These are phyloP conservation scores for Blumeriella jaapii DNA, from an alignment of 2,329 filamentous ascomycete species.

Conservation along the genomic window DNA sequence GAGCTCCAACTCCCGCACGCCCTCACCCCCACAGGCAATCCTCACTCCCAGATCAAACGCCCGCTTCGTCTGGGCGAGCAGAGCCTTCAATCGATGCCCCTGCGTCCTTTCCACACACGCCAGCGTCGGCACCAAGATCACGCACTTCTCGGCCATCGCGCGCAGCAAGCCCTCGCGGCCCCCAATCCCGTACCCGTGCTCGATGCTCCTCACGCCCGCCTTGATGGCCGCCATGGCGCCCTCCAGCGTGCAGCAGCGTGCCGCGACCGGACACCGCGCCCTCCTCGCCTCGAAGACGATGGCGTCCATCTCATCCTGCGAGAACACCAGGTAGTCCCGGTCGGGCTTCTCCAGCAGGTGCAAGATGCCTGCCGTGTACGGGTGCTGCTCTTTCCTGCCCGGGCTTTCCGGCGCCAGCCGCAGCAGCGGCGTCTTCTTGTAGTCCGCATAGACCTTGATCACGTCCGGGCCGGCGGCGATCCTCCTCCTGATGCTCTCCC, in stretches of 20 bases:
- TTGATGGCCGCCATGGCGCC: constrained; percentile 35
- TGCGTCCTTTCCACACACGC: constrained; percentile 32
- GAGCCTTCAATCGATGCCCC: constrained; percentile 20
- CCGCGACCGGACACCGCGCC: constrained; percentile 32
- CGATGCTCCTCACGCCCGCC: constrained; percentile 37
- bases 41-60: constrained; percentile 37
- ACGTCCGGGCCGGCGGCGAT: constrained; percentile 38
- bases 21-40: constrained; percentile 42
- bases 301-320: constrained; percentile 37
- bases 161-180: constrained; percentile 31
- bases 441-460: constrained; percentile 42
- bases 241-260: constrained; percentile 32
- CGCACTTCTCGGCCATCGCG: constrained; percentile 33
- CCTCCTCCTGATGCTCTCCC: constrained; percentile 35
- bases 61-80: constrained; percentile 32
- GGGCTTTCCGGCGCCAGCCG: too few species aligned
- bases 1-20: constrained; percentile 42
- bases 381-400: constrained; percentile 1
- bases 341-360: constrained; percentile 28
- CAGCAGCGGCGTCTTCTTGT: too few species aligned
- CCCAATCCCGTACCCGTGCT: constrained; percentile 33
- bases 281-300: constrained; percentile 37
- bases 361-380: constrained; percentile 1
- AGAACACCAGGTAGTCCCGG: constrained; percentile 35
- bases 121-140: constrained; percentile 43